Percentiles rank a stretch among this genome's conserved stretches.
phyloP scores from a whole-genome alignment of 2,329 filamentous ascomycete species.

The Venturia oleaginea region DNA sequence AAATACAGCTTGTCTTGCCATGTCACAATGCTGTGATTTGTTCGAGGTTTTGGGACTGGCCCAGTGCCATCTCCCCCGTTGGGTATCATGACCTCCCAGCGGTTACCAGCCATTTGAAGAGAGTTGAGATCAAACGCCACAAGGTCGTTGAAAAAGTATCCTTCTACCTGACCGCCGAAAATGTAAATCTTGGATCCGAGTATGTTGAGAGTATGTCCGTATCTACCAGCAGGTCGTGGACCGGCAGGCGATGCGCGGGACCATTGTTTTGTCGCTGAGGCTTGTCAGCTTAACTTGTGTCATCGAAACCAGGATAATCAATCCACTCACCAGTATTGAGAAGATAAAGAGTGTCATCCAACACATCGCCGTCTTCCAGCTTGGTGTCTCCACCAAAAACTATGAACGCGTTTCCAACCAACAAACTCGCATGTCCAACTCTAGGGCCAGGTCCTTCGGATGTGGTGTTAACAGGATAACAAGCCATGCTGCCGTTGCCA shows the following conservation, averaged over 20 bases:
- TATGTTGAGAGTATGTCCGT: slow-evolving; percentile 94
- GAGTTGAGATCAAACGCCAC: slow-evolving; percentile 94
- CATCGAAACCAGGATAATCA: not conserved
- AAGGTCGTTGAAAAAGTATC: slow-evolving; percentile 95
- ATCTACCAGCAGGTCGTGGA: slow-evolving; percentile 76
- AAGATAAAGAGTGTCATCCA: slow-evolving; percentile 93
- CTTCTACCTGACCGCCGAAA: slow-evolving; percentile 95
- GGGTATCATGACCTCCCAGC: slow-evolving; percentile 86
- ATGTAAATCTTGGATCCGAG: slow-evolving; percentile 95
- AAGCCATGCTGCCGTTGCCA: slow-evolving; percentile 69
- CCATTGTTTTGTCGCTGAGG: slow-evolving; percentile 88
- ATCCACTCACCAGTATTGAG: slow-evolving; percentile 82
- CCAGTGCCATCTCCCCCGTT: slow-evolving; percentile 56
- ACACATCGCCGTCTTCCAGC: slow-evolving; percentile 78
- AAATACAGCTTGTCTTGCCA: slow-evolving; percentile 91
- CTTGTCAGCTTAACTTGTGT: slow-evolving; percentile 22
- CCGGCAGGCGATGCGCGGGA: slow-evolving; percentile 85
- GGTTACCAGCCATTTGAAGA: slow-evolving; percentile 79
- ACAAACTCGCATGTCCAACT: slow-evolving; percentile 85
- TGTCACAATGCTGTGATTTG: slow-evolving; percentile 87
- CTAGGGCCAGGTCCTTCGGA: slow-evolving; percentile 90
- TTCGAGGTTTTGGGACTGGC: slow-evolving; percentile 75
- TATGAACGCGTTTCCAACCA: slow-evolving; percentile 97
- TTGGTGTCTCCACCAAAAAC: slow-evolving; percentile 98
- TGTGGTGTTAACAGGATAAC: slow-evolving; percentile 84